These are phyloP conservation scores for Podospora tetraspora DNA, from an alignment of 495 filamentous ascomycete species.

Conservation along the genomic window DNA sequence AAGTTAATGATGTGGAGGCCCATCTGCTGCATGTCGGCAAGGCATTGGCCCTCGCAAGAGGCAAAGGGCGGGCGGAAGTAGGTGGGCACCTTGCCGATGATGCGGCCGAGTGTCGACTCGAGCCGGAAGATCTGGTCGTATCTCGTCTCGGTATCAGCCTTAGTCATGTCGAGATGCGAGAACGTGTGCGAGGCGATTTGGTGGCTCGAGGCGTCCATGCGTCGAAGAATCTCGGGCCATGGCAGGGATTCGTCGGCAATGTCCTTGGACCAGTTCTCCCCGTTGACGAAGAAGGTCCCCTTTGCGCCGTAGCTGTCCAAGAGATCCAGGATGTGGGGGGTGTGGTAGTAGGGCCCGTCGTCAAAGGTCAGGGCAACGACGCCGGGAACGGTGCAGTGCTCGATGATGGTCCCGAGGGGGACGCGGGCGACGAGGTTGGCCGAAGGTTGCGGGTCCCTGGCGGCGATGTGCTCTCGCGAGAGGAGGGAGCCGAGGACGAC, in stretches of 20 bases:
- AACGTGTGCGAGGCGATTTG: slow-evolving; percentile 36
- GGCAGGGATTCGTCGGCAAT: slow-evolving; percentile 41
- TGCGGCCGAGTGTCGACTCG: slow-evolving; percentile 24
- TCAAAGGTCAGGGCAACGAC: slow-evolving; percentile 42
- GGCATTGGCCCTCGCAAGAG: slow-evolving; percentile 27
- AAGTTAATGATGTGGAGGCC: slow-evolving; percentile 41
- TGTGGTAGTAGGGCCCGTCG: slow-evolving; percentile 40
- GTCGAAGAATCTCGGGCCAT: slow-evolving; percentile 24
- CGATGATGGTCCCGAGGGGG: slow-evolving; percentile 39
- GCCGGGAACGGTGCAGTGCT: slow-evolving; percentile 51
- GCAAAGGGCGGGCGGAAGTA: slow-evolving; percentile 44
- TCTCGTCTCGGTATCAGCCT: slow-evolving; percentile 10
- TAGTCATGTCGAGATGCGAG: slow-evolving; percentile 35
- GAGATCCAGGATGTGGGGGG: slow-evolving; percentile 27
- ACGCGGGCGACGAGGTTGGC: slow-evolving; percentile 10
- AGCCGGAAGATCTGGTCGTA: slow-evolving; percentile 27
- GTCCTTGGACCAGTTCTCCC: slow-evolving; percentile 57
- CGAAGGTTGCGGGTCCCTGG: not conserved
- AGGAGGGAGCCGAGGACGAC: slow-evolving; percentile 8
- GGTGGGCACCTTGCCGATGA: slow-evolving; percentile 36
- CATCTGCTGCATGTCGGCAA: slow-evolving; percentile 25
- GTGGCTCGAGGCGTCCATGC: slow-evolving; percentile 28
- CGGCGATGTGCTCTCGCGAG: slow-evolving; percentile 1
- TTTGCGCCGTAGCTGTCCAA: slow-evolving; percentile 46
- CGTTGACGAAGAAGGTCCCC: slow-evolving; percentile 70